A percentile compares a stretch with the other conserved stretches of the same genome.
Conservation (phyloP, 306 rosid genomes). For the Quercus alba region DNA sequence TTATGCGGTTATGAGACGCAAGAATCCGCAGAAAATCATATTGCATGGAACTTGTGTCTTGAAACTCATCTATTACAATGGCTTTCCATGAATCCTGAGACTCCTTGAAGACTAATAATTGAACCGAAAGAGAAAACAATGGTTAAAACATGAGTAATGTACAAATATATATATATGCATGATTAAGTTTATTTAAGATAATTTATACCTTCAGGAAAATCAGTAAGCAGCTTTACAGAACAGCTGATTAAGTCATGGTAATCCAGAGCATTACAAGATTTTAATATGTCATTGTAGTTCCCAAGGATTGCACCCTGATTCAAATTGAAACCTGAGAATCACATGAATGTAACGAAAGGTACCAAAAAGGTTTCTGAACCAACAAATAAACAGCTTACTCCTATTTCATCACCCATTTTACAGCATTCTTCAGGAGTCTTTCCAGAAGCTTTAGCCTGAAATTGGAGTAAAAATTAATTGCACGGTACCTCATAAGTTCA, state of each 20-base stretch:
- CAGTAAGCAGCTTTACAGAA: constrained; percentile 78
- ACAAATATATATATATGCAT: background rate
- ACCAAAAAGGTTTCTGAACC: constrained; percentile 11
- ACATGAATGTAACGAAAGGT: constrained; percentile 17
- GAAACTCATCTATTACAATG: constrained; percentile 92
- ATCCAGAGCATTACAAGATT: constrained; percentile 88
- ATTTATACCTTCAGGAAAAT: constrained; percentile 77
- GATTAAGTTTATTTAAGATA: constrained; percentile 15
- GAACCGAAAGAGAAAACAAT: background rate
- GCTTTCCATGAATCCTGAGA: constrained; percentile 79
- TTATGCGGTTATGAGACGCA: constrained; percentile 66
- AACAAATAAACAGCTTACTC: constrained; percentile 58
- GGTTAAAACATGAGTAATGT: constrained; percentile 37
- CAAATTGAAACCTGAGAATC: constrained; percentile 31
- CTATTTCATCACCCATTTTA: constrained; percentile 69
- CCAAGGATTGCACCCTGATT: constrained; percentile 78
- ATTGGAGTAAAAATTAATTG: constrained; percentile 19
- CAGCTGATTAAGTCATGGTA: constrained; percentile 93
- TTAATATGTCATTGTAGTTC: constrained; percentile 67
- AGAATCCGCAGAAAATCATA: constrained; percentile 69
- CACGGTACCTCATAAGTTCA: constrained; percentile 1
- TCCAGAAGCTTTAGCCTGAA: constrained; percentile 94
- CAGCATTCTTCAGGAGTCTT: constrained; percentile 54
- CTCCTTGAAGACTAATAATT: constrained; percentile 64
- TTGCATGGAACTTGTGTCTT: constrained; percentile 96